Evolutionary conservation across 148 eudicot species (phyloP), one percentile per base, ranked within the genome.

Genomic region (Vaccinium corymbosum): DNA sequence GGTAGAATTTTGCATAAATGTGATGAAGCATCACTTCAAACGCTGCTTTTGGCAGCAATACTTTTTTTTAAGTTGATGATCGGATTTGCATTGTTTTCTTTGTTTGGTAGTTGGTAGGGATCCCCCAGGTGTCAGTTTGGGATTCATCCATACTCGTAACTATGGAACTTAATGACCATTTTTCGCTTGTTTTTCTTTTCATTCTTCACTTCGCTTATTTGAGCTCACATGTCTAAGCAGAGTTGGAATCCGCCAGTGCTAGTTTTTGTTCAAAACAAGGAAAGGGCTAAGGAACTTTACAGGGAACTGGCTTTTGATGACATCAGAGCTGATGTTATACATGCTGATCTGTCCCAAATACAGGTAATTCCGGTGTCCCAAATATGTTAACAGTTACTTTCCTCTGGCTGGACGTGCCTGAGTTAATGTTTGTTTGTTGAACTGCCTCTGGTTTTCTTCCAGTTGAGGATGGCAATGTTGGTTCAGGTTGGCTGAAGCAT

Each of bases 211-310:
- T 62, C 6, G 10, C 55, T 12, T n/a, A 22, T 85, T 22, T 55
- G 25, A 17, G 81, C 52, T 66, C 5, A 29, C 2, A 66, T 12
- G 74, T 64, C 2, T 68, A n/a, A 38, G 83, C 92, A 96, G 99
- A 91, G 98, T 86, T 89, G 92, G 93, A 92, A 92, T 85, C 97
- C 99, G 74, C 99, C 99, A 38, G 91, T 97, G 22, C 90, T 97
- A 75, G 87, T 97, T 51, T 97, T 97, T 92, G 98, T 97, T 85
- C 98, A 95, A 93, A 93, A 87, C 84, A 91, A 89, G 86, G 97
- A 93, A 88, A 90, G 98, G 55, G 97, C 97, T 50, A 93, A 93
- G 86, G 92, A 97, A 76, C 97, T 97, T 20, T 91, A 94, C 87
- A 92, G 88, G 84, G 98, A 93, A 83, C 78, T 94, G 82, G 90